Conservation (phyloP, 2,329 filamentous ascomycete genomes). For the Dryadomyces quercivorus region DNA sequence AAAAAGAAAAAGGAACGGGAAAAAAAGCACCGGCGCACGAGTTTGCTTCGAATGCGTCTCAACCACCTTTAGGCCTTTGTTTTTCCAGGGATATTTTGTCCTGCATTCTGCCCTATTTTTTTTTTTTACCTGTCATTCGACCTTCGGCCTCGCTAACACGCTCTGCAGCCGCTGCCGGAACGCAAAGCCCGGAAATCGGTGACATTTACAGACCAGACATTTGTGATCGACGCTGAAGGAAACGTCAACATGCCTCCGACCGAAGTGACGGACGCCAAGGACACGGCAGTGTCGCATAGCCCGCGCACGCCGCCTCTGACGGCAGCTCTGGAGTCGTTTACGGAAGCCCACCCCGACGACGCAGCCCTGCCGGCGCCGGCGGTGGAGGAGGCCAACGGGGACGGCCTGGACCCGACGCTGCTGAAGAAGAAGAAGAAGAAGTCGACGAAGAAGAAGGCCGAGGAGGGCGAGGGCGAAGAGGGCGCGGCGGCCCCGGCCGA, state of each 20-base stretch:
- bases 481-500: constrained; percentile 41
- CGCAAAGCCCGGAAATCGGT: constrained; percentile 56
- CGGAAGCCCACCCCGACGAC: constrained; percentile 33
- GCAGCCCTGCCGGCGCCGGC: constrained; percentile 24
- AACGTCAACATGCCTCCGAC: constrained; percentile 61
- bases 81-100: no score
- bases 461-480: constrained; percentile 38
- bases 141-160: no score
- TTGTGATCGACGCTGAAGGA: constrained; percentile 83
- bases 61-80: no score
- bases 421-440: constrained; percentile 44
- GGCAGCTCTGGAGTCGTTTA: constrained; percentile 41
- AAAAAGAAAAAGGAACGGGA: constrained; percentile 3
- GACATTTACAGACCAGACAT: constrained; percentile 77
- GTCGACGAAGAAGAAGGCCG: constrained; percentile 23
- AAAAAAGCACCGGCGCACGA: constrained; percentile 2
- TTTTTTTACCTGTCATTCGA: not conserved
- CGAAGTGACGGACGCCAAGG: constrained; percentile 61
- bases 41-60: no score
- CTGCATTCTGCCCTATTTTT: no score
- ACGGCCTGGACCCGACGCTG: constrained; percentile 55
- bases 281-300: constrained; percentile 70
- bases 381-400: constrained; percentile 24
- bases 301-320: constrained; percentile 51
- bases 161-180: constrained; percentile 5